phyloP scores from a whole-genome alignment of 495 filamentous ascomycete genomes.

The Penicillium paradoxum region DNA sequence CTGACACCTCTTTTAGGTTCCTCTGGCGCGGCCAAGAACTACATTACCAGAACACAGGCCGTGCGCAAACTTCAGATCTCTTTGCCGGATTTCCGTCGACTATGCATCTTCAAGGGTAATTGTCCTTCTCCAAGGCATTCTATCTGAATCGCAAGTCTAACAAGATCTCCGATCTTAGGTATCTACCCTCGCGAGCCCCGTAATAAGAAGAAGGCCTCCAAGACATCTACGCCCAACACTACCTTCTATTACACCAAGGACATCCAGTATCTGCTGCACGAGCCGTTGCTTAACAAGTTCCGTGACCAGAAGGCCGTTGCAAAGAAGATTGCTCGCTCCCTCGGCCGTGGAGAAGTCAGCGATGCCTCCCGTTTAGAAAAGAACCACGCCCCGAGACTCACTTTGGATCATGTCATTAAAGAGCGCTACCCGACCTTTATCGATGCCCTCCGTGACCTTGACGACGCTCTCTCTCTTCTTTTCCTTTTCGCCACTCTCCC shows the following conservation, averaged over 20 bases:
- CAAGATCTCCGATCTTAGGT: slow-evolving; percentile 38
- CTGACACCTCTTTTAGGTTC: slow-evolving; percentile 51
- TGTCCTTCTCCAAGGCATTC: neutral
- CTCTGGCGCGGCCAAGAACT: slow-evolving; percentile 94
- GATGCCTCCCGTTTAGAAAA: slow-evolving; percentile 83
- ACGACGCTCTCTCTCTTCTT: slow-evolving; percentile 93
- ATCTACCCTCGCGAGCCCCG: slow-evolving; percentile 96
- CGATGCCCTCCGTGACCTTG: slow-evolving; percentile 89
- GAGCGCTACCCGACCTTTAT: slow-evolving; percentile 97
- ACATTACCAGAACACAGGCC: slow-evolving; percentile 92
- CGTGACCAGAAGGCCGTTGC: slow-evolving; percentile 92
- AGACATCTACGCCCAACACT: slow-evolving; percentile 79
- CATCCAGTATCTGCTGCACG: slow-evolving; percentile 95
- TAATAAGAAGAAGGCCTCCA: slow-evolving; percentile 93
- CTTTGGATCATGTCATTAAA: slow-evolving; percentile 92
- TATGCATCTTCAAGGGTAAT: slow-evolving; percentile 95
- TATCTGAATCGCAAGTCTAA: slow-evolving; percentile 10
- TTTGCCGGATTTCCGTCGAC: slow-evolving; percentile 90
- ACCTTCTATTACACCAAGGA: slow-evolving; percentile 99
- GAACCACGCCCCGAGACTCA: slow-evolving; percentile 77
- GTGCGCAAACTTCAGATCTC: slow-evolving; percentile 97
- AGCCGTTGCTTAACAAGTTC: slow-evolving; percentile 92
- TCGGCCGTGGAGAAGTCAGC: slow-evolving; percentile 83
- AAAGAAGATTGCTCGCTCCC: slow-evolving; percentile 90
- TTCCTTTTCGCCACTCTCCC: slow-evolving; percentile 98